A percentile compares a stretch with the other conserved stretches of the same genome.
phyloP scores from a whole-genome alignment of 176 grass and related monocot genomes.

The Elymus sibiricus region DNA sequence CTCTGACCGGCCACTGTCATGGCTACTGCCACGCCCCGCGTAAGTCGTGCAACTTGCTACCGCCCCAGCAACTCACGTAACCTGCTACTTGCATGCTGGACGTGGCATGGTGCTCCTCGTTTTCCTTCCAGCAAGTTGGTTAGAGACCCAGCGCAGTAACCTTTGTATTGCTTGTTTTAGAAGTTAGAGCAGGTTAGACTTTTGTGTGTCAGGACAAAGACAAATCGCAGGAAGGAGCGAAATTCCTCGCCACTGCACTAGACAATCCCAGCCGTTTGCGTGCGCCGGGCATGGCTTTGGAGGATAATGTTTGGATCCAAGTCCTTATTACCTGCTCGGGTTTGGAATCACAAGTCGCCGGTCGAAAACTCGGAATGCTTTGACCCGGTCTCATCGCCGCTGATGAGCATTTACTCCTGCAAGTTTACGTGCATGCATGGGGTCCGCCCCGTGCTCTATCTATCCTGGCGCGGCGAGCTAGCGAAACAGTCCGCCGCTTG shows the following conservation, averaged over 20 bases:
- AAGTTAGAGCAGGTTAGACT: conserved; percentile 8
- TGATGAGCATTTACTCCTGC: neutral
- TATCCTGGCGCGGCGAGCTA: neutral
- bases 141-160: neutral
- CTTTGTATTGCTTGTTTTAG: neutral
- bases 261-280: neutral
- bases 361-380: neutral
- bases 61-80: neutral
- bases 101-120: neutral
- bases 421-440: neutral
- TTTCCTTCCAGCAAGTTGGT: neutral
- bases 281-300: neutral
- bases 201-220: neutral
- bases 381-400: neutral
- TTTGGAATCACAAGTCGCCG: no score
- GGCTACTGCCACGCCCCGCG: neutral
- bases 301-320: neutral
- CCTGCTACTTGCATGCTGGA: neutral
- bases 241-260: neutral
- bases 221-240: neutral
- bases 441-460: neutral
- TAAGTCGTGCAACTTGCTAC: conserved; percentile 23
- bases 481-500: neutral
- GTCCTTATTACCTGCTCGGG: neutral
- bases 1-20: neutral